A percentile compares a stretch with the other conserved stretches of the same genome.
Evolutionary conservation across 2,329 filamentous ascomycete species (phyloP).

Genomic region (Cyphellophora attinorum): DNA sequence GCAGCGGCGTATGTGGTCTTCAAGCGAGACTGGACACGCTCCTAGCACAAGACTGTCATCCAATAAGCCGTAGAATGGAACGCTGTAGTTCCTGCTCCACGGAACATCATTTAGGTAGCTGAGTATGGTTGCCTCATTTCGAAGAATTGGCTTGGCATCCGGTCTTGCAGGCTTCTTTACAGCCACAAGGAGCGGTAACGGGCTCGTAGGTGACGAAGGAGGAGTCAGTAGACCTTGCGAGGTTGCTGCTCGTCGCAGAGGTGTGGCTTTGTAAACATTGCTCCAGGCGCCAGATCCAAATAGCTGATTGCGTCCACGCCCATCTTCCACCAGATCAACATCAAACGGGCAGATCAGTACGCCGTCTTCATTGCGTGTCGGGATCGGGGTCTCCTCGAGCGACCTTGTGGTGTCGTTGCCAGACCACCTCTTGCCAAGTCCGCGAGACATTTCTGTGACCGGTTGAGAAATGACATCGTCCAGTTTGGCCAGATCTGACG

Average conservation of each 20-base stretch:
- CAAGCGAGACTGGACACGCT: slow-evolving; percentile 33
- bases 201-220: slow-evolving; percentile 19
- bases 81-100: slow-evolving; percentile 26
- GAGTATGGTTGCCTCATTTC: slow-evolving; percentile 32
- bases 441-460: slow-evolving; percentile 1
- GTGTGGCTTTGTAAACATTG: slow-evolving; percentile 33
- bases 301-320: slow-evolving; percentile 22
- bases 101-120: slow-evolving; percentile 26
- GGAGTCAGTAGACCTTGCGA: slow-evolving; percentile 24
- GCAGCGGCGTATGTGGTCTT: slow-evolving; percentile 31
- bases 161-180: slow-evolving; percentile 34
- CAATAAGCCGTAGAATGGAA: slow-evolving; percentile 37
- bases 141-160: slow-evolving; percentile 31
- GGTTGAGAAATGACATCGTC: not conserved
- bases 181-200: slow-evolving; percentile 25
- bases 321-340: slow-evolving; percentile 13
- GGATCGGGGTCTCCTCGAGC: not conserved
- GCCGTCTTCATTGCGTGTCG: not conserved
- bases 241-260: slow-evolving; percentile 4
- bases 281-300: slow-evolving; percentile 40
- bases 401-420: too few relatives aligned
- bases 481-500: slow-evolving; percentile 7
- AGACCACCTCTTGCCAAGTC: slow-evolving; percentile 1
- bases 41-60: slow-evolving; percentile 33
- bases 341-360: slow-evolving; percentile 15